phyloP scores from a whole-genome alignment of 306 rosid genomes.

The Comarum palustre region DNA sequence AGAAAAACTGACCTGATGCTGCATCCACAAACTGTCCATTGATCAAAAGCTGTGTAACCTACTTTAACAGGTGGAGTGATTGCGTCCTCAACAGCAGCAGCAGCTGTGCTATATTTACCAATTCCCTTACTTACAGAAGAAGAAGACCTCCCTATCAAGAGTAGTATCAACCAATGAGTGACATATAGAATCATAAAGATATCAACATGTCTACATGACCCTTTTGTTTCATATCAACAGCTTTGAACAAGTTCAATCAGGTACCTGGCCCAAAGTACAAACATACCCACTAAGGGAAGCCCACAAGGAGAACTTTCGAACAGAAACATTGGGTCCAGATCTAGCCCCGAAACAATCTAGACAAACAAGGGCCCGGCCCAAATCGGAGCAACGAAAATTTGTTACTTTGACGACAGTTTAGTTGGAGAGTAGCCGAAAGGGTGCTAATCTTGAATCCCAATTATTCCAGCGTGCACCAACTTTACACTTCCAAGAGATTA shows the following conservation, averaged over 20 bases:
- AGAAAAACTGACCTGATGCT: slow-evolving; percentile 57
- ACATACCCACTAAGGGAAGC: too few relatives aligned
- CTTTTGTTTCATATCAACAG: too few relatives aligned
- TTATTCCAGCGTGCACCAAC: background rate
- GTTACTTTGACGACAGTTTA: too few relatives aligned
- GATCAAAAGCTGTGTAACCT: slow-evolving; percentile 60
- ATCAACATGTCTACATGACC: background rate
- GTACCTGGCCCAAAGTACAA: too few relatives aligned
- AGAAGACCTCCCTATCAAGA: slow-evolving; percentile 47
- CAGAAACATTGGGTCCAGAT: too few relatives aligned
- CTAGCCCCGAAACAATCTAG: too few relatives aligned
- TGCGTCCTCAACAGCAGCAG: slow-evolving; percentile 56
- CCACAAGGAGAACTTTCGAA: too few relatives aligned
- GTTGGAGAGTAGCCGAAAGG: too few relatives aligned
- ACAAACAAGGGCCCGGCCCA: too few relatives aligned
- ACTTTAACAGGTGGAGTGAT: slow-evolving; percentile 54
- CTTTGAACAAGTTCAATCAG: too few relatives aligned
- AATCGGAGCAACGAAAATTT: too few relatives aligned
- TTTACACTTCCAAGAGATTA: background rate
- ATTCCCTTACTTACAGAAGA: slow-evolving; percentile 30
- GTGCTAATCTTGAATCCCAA: background rate
- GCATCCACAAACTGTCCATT: slow-evolving; percentile 78
- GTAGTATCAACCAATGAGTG: background rate
- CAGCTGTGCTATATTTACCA: slow-evolving; percentile 55
- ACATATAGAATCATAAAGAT: background rate